Conservation (phyloP, 179 eudicot genomes). For the Silene coronaria region DNA sequence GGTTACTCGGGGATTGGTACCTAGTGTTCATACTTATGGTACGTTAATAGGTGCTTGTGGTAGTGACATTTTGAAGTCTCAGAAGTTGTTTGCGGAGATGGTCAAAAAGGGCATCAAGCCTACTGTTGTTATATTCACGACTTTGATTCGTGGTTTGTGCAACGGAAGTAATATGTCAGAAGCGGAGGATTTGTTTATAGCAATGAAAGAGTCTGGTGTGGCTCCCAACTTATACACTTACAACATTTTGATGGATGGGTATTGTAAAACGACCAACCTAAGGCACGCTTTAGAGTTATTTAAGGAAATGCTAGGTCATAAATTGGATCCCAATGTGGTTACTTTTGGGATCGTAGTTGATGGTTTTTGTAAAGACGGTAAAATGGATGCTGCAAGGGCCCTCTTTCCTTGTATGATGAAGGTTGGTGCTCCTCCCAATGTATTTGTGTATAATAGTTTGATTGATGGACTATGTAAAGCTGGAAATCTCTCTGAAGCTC, state of each 20-base stretch:
- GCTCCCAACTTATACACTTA: conserved; percentile 61
- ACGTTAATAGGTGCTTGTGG: conserved; percentile 56
- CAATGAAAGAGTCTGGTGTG: conserved; percentile 45
- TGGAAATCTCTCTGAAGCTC: conserved; percentile 46
- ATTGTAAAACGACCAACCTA: conserved; percentile 46
- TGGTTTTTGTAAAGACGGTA: conserved; percentile 47
- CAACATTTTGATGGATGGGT: conserved; percentile 61
- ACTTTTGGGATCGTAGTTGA: conserved; percentile 60
- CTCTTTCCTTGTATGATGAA: conserved; percentile 56
- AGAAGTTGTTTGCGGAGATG: conserved; percentile 58
- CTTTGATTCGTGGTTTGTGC: conserved; percentile 56
- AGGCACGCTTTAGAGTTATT: conserved; percentile 37
- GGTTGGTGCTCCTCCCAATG: conserved; percentile 53
- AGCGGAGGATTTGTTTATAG: conserved; percentile 45
- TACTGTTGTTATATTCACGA: conserved; percentile 60
- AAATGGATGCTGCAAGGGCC: conserved; percentile 40
- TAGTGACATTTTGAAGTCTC: conserved; percentile 38
- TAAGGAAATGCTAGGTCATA: conserved; percentile 42
- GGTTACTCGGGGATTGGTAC: conserved; percentile 38
- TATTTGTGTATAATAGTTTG: conserved; percentile 59
- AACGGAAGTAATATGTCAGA: conserved; percentile 45
- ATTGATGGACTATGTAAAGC: conserved; percentile 50
- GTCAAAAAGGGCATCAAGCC: conserved; percentile 43
- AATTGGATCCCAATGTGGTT: conserved; percentile 49
- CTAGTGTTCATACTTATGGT: conserved; percentile 66